Evolutionary conservation across 768 basidiomycete species (phyloP), one percentile per base, ranked within the genome.

Genomic region (Amanita exitialis): DNA sequence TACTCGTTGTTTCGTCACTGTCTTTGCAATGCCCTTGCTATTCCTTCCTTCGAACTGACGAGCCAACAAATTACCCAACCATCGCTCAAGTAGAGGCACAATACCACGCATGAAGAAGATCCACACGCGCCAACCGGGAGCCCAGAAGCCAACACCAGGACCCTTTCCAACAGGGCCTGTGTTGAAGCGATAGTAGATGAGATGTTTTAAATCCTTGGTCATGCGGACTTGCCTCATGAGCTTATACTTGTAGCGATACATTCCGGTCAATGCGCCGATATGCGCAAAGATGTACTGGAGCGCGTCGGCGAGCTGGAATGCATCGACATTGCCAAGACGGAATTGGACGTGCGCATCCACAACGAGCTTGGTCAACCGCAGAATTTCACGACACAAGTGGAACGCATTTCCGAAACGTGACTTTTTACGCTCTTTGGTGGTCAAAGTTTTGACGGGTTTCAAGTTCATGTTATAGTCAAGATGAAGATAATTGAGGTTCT

Each of bases 181-280:
- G 73, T 99, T 99, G 80, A 99, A 99, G 54, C 93, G 90, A 62
- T 95, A 95, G 73, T 95, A 95, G 68, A 96, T 94, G 59, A 97
- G 71, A 64, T 97, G 94, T 76, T 99, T 99, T 65, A 98, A 67
- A 66, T 98, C 96, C 78, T 98, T 99, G 59, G 92, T 96, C 93
- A 95, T 95, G 56, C 96, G 86, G 35, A 99, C 93, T 82, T 99
- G 96, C 62, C 91, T 79, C 96, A 99, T 99, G 54, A 99, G 76
- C 90, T 98, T 98, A 76, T 99, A 99, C 75, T 98, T 97, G 76
- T 97, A 98, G 25, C 95, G 84, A 70, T 99, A 99, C 96, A 99
- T 99, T 59, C 96, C 96, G 3, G 96, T 99, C 58, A 99, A 72
- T 23, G 96, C 95, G 62, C 96, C 96, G 52, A 99, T 91, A 62